These are phyloP conservation scores for Notholithocarpus densiflorus DNA, from an alignment of 306 rosid genomes.

Conservation along the genomic window DNA sequence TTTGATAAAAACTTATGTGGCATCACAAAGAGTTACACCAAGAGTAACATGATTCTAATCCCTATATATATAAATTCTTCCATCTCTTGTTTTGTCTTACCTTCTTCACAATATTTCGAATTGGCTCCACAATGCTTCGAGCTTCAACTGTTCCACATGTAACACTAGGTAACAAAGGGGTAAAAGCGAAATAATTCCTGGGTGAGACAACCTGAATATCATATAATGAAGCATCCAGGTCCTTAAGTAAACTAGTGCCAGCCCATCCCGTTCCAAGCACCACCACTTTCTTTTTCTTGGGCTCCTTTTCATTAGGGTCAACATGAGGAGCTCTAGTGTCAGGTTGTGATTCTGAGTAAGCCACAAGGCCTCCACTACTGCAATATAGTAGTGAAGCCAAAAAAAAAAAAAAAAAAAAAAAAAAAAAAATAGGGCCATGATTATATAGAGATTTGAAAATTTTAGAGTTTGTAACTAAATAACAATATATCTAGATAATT, in stretches of 20 bases:
- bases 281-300: constrained; percentile 64
- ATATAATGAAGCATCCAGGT: constrained; percentile 69
- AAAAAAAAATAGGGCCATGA: too few relatives aligned
- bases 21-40: too few relatives aligned
- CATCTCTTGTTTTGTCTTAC: constrained; percentile 32
- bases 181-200: constrained; percentile 88
- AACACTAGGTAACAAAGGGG: constrained; percentile 91
- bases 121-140: constrained; percentile 88
- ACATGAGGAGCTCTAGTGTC: constrained; percentile 30
- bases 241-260: constrained; percentile 87
- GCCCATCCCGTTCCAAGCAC: constrained; percentile 99
- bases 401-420: background rate
- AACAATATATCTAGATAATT: too few relatives aligned
- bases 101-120: constrained; percentile 84
- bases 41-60: too few relatives aligned
- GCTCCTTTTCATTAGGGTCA: constrained; percentile 23
- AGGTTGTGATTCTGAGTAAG: constrained; percentile 70
- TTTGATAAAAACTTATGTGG: too few relatives aligned
- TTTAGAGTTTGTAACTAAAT: too few relatives aligned
- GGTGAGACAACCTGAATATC: constrained; percentile 91
- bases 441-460: too few relatives aligned
- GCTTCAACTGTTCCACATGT: constrained; percentile 99
- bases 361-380: constrained; percentile 87
- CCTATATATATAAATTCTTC: background rate
- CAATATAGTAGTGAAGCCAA: constrained; percentile 11